Base-by-base conservation (phyloP, 805 yeast genomes). In the Candida insectorum region DNA sequence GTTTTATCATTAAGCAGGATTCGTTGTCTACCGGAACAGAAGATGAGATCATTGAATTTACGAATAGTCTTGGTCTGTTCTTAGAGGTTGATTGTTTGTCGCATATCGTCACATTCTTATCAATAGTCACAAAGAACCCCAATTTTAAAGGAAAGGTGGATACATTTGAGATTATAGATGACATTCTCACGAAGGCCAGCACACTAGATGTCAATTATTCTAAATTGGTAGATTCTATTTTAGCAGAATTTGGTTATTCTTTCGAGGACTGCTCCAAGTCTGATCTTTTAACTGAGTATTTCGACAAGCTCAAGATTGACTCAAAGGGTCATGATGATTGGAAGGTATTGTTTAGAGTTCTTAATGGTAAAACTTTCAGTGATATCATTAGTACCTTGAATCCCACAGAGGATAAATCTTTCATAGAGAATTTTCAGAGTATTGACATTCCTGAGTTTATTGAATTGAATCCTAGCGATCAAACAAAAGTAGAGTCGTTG, bases 221-320 rank as follows among this genome's bases (percentile, higher is more conserved):
- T 2, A 27, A 14, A n/a, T 37, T 41, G 10, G 25, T 37, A n/a
- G 13, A 19, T 9, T n/a, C 26, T 10, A 17, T 41, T 15, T 8
- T 34, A 9, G 24, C 26, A 11, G 22, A 24, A n/a, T 37, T 39
- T 18, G 16, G 30, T 6, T 32, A 30, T 23, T 17, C 19, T 10
- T 35, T 32, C 16, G 37, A 32, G 11, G 36, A 35, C 12, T 31
- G 38, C 4, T 22, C 20, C 16, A 31, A 31, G 21, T 33, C 38
- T 3, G 36, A 33, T 16, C 27, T 28, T 16, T 48, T 73, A 4
- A 37, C 59, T 5, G 34, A 45, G 1, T 57, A 59, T 26, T 38
- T 75, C 10, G 50, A 53, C 16, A 25, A 41, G 3, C 42, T 71
- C 14, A 58, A 68, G 2, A 13, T 26, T 9, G 15, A 34, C 10